phyloP scores from a whole-genome alignment of 495 filamentous ascomycete species.

The Aspergillus diversus region DNA sequence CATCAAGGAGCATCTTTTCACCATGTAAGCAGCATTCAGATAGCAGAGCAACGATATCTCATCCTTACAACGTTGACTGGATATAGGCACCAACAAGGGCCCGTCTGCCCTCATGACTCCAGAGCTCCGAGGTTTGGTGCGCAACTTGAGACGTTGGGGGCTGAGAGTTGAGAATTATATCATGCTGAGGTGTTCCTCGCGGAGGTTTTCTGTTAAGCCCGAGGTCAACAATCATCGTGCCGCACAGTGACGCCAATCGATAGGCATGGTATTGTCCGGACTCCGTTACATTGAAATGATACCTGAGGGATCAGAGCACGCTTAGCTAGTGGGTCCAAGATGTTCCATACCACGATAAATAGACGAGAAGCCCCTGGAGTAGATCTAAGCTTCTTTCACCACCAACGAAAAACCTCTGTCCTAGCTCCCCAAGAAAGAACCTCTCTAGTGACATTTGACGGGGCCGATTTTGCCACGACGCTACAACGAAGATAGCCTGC shows the following conservation, averaged over 20 bases:
- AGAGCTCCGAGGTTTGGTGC: background rate
- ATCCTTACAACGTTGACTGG: background rate
- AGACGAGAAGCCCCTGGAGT: background rate
- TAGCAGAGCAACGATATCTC: background rate
- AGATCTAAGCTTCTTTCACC: slow-evolving; percentile 1
- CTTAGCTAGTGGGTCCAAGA: too few relatives aligned
- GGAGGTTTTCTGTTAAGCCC: slow-evolving; percentile 2
- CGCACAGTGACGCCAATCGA: slow-evolving; percentile 1
- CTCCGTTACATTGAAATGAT: slow-evolving; percentile 10
- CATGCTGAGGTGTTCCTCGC: slow-evolving; percentile 1
- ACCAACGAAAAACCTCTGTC: background rate
- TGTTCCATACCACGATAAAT: background rate
- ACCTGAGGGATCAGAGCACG: background rate
- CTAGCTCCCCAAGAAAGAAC: background rate
- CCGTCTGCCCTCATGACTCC: slow-evolving; percentile 4
- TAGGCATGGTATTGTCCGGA: slow-evolving; percentile 6
- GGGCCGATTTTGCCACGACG: background rate
- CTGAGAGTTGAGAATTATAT: background rate
- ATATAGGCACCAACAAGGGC: slow-evolving; percentile 9
- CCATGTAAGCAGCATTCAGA: background rate
- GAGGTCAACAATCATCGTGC: slow-evolving; percentile 6
- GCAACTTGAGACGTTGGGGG: background rate
- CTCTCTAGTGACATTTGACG: background rate
- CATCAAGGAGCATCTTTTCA: slow-evolving; percentile 3
- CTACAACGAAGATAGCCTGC: background rate